Conservation (phyloP, 1,284 basidiomycete species). For the Melampsora medusae region DNA sequence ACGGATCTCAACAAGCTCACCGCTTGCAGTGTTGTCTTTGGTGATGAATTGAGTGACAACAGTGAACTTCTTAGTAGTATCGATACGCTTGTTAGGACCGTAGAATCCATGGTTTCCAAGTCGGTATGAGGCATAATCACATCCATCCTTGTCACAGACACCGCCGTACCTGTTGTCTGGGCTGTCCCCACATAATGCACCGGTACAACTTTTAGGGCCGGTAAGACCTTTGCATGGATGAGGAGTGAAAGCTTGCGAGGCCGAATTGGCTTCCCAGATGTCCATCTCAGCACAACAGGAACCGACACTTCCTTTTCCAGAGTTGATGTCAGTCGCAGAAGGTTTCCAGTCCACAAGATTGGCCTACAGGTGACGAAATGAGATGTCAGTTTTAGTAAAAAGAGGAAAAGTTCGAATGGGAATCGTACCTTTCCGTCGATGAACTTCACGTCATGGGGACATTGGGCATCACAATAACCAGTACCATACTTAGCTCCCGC, state of each 20-base stretch:
- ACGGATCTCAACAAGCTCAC: slow-evolving; percentile 18
- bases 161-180: not conserved
- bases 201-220: not conserved
- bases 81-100: slow-evolving; percentile 11
- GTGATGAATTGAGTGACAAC: slow-evolving; percentile 38
- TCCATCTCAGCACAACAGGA: slow-evolving; percentile 59
- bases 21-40: slow-evolving; percentile 6
- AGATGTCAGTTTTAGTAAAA: not conserved
- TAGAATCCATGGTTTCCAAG: slow-evolving; percentile 18
- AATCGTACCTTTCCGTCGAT: slow-evolving; percentile 60
- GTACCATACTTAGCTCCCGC: slow-evolving; percentile 44
- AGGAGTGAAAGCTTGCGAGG: slow-evolving; percentile 25
- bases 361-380: slow-evolving; percentile 57
- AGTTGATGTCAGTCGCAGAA: slow-evolving; percentile 48
- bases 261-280: slow-evolving; percentile 55
- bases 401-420: not conserved
- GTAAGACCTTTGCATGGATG: slow-evolving; percentile 13
- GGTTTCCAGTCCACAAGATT: slow-evolving; percentile 50
- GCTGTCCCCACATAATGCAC: slow-evolving; percentile 5
- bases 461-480: slow-evolving; percentile 56
- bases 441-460: slow-evolving; percentile 61
- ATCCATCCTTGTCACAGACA: slow-evolving; percentile 20
- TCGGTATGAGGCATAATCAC: slow-evolving; percentile 29
- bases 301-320: slow-evolving; percentile 59
- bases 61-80: slow-evolving; percentile 19